Conservation (phyloP, 148 eudicot species). For the Arbutus unedo region DNA sequence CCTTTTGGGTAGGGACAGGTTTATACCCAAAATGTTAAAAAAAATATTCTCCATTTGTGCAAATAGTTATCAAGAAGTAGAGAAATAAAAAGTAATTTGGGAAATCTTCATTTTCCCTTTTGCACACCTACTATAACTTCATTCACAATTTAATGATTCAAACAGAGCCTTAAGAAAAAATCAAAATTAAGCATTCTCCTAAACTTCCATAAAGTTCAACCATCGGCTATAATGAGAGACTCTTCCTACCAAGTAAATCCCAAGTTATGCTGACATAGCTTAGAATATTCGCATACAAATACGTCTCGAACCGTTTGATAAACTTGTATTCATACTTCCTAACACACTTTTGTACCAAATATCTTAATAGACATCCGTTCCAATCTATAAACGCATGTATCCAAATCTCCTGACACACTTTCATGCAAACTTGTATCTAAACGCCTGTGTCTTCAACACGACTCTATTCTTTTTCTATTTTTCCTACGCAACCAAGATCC, state of each 20-base stretch:
- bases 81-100: neutral
- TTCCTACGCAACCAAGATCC: neutral
- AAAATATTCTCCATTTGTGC: neutral
- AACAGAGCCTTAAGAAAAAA: neutral
- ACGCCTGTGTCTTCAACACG: no score
- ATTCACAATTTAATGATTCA: neutral
- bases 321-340: no score
- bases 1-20: no score
- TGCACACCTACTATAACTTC: neutral
- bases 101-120: neutral
- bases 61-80: neutral
- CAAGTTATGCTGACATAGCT: neutral
- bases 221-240: neutral
- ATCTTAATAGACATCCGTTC: no score
- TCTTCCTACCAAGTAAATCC: neutral
- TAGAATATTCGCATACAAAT: neutral
- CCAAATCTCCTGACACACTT: no score
- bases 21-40: no score
- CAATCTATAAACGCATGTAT: no score
- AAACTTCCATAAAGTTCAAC: neutral
- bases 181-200: neutral
- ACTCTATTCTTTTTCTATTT: no score
- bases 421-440: no score
- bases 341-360: no score
- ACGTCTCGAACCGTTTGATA: neutral